phyloP scores from a whole-genome alignment of 139 green algal genomes.

The Eudorina sp. region DNA sequence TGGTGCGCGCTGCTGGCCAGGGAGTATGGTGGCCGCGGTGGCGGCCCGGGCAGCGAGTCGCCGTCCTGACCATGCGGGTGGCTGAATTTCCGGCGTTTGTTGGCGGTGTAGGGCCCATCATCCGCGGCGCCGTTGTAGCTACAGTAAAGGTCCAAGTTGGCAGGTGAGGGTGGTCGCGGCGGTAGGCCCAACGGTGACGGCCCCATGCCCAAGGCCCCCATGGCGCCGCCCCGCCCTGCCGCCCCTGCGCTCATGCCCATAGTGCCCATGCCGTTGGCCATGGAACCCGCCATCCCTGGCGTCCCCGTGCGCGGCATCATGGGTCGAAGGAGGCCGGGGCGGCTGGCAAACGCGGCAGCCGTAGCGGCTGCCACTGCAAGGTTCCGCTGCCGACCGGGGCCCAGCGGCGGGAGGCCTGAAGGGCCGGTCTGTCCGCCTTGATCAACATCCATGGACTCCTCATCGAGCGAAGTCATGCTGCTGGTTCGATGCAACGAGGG shows the following conservation, averaged over 20 bases:
- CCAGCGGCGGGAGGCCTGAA: slow-evolving; percentile 13
- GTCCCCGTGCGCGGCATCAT: background rate
- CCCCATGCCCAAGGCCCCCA: slow-evolving; percentile 26
- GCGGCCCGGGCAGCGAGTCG: slow-evolving; percentile 10
- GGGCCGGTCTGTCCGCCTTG: background rate
- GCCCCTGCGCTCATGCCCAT: background rate
- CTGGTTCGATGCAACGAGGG: background rate
- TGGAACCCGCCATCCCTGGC: background rate
- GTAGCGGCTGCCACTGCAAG: background rate
- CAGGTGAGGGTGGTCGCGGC: slow-evolving; percentile 26
- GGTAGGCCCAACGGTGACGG: slow-evolving; percentile 22
- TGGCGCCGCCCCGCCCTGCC: background rate
- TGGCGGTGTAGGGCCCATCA: background rate
- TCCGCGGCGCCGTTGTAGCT: background rate
- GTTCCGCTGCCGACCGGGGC: slow-evolving; percentile 10
- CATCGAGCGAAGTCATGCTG: slow-evolving; percentile 4
- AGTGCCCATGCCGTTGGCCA: background rate
- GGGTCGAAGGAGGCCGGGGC: background rate
- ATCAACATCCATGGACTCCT: slow-evolving; percentile 3
- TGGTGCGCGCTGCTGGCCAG: background rate
- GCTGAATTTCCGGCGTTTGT: slow-evolving; percentile 28
- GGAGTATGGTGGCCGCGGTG: slow-evolving; percentile 11
- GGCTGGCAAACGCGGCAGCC: background rate
- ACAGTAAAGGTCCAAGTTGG: background rate
- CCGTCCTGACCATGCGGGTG: slow-evolving; percentile 19